Base-by-base conservation (phyloP, 805 yeast genomes). In the Komagataella ulmi region DNA sequence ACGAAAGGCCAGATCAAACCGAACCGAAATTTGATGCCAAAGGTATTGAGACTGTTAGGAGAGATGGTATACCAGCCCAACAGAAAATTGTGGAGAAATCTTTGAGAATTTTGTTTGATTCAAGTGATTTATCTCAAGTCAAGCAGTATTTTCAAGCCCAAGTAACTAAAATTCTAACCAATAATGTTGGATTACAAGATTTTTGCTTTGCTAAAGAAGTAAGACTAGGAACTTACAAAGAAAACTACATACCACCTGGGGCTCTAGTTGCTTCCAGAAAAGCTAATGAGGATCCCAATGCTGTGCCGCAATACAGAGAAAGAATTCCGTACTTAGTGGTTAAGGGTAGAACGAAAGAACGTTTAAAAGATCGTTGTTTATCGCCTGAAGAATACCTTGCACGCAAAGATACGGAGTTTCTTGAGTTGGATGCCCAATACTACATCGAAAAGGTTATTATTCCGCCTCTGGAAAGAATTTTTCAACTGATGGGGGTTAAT, bases 11-110 rank as follows among this genome's bases (percentile, higher is more conserved):
- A 24, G 66, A 65, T 14, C 89, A 85, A 57, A 56, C 51, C 2
- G 67, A 54, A 6, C 88, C 97, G 0, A 73, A 66, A 40, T 89
- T 93, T 64, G 98, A 93, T 69, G 97, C 99, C 0, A 93, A 93
- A 58, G 99, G 99, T 1, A 89, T 88, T 10, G 99, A 93, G 61
- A 93, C 98, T 0, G 87, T 93, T 0, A 68, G 99, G 56, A 70
- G 99, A 56, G 99, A 93, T 65, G 98, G 98, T 0, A 85, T 90
- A 23, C 95, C 95, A 0, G 96, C 96, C 0, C 95, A 87, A 56
- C 95, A 81, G 65, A 82, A 83, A 57, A 81, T 93, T 17, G 81
- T 87, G 30, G 95, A 88, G 55, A 77, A 80, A 53, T 66, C 85
- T 0, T 65, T 93, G 3, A 69, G 85, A 43, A 71, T 79, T 0